A percentile compares a stretch with the other conserved stretches of the same genome.
These are phyloP conservation scores for Limtongia smithiae DNA, from an alignment of 805 yeast species.

Conservation along the genomic window DNA sequence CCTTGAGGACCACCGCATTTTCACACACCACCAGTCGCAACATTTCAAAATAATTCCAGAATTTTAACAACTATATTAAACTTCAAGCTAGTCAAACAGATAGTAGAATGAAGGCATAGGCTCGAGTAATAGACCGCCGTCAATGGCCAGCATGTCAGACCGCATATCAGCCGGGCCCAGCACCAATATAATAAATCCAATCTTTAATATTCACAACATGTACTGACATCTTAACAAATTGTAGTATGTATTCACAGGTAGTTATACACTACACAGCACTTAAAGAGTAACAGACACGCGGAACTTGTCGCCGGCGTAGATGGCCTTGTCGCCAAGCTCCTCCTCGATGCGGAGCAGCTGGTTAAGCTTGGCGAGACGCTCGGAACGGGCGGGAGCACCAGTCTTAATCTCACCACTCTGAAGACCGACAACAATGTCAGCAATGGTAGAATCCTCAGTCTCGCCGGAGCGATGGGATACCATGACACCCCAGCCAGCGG, in stretches of 20 bases:
- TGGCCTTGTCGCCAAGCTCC: slow-evolving; percentile 95
- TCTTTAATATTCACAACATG: not conserved
- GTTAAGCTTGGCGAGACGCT: slow-evolving; percentile 98
- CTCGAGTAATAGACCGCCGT: too few species aligned
- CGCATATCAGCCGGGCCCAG: too few species aligned
- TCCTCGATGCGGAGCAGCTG: slow-evolving; percentile 98
- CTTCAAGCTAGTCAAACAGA: too few species aligned
- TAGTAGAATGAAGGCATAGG: too few species aligned
- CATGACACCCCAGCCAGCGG: slow-evolving; percentile 99
- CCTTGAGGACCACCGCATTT: too few species aligned
- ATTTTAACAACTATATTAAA: too few species aligned
- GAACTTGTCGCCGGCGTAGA: slow-evolving; percentile 42
- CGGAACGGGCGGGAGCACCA: slow-evolving; percentile 99
- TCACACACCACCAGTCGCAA: too few species aligned
- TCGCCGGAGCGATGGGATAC: slow-evolving; percentile 99
- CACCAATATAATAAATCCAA: too few species aligned
- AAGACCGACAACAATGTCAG: slow-evolving; percentile 96
- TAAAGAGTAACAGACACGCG: slow-evolving; percentile 19
- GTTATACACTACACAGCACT: too few species aligned
- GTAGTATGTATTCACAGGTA: not conserved
- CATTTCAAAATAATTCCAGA: too few species aligned
- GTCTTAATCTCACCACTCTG: slow-evolving; percentile 99
- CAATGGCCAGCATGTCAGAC: too few species aligned
- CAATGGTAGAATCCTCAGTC: slow-evolving; percentile 98
- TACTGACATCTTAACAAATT: not conserved